Percentiles rank a stretch among this genome's conserved stretches.
Conservation (phyloP, 371 early-diverging fungal genomes). For the Nematocida sp. region DNA sequence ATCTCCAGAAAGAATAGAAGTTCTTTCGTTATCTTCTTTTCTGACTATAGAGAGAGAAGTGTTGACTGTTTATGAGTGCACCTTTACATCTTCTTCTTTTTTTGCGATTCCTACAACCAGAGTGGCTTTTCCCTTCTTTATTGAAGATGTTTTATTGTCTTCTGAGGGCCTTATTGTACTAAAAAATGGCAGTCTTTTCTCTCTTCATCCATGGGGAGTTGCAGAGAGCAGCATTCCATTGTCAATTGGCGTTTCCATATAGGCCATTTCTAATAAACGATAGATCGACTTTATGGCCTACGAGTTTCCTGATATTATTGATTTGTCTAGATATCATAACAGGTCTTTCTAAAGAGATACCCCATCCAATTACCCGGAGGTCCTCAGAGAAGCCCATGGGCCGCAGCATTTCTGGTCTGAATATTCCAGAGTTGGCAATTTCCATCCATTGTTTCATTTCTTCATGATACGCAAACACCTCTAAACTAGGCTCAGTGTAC, state of each 20-base stretch:
- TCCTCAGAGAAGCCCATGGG: slow-evolving; percentile 90
- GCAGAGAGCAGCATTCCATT: too few species aligned
- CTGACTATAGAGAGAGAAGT: not conserved
- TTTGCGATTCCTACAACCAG: too few species aligned
- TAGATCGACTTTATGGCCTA: slow-evolving; percentile 95
- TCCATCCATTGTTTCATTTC: slow-evolving; percentile 91
- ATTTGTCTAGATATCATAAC: slow-evolving; percentile 97
- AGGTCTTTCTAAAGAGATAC: slow-evolving; percentile 93
- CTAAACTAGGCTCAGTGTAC: slow-evolving; percentile 99
- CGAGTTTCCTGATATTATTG: slow-evolving; percentile 88
- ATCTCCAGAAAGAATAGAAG: not conserved
- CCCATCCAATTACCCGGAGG: slow-evolving; percentile 96
- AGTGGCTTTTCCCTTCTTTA: too few species aligned
- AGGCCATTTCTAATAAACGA: slow-evolving; percentile 79
- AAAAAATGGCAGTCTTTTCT: too few species aligned
- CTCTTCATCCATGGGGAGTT: too few species aligned
- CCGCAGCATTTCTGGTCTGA: slow-evolving; percentile 96
- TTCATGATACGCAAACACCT: slow-evolving; percentile 96
- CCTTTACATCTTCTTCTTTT: not conserved
- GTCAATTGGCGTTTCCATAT: slow-evolving; percentile 3
- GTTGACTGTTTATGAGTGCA: not conserved
- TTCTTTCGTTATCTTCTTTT: slow-evolving; percentile 19
- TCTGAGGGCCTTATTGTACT: too few species aligned
- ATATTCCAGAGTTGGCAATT: slow-evolving; percentile 98
- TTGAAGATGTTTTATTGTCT: too few species aligned